Evolutionary conservation across 495 filamentous ascomycete genomes (phyloP).

Genomic region (Aspergillus leporis): DNA sequence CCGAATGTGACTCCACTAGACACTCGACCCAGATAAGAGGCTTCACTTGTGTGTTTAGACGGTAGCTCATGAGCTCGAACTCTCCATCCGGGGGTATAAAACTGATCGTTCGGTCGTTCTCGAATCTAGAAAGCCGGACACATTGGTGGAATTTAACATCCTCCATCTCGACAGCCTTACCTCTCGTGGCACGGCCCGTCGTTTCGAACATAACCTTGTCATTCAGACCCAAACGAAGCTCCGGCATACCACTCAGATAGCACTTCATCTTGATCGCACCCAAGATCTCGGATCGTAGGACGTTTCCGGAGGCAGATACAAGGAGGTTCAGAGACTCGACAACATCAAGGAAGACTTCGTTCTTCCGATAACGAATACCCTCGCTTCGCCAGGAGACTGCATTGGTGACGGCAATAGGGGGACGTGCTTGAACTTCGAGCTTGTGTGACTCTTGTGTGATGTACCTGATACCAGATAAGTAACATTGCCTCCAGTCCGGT

Average conservation of each 20-base stretch:
- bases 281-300: constrained; percentile 94
- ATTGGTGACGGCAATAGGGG: constrained; percentile 99
- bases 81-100: constrained; percentile 99
- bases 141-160: constrained; percentile 99
- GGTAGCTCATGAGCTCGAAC: constrained; percentile 99
- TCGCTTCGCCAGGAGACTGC: constrained; percentile 98
- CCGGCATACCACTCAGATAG: constrained; percentile 98
- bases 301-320: constrained; percentile 91
- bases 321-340: constrained; percentile 96
- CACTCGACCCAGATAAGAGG: constrained; percentile 99
- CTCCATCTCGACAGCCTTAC: constrained; percentile 99
- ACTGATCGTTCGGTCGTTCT: constrained; percentile 98
- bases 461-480: constrained; percentile 55
- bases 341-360: constrained; percentile 98
- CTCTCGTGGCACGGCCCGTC: constrained; percentile 89
- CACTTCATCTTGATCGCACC: constrained; percentile 99
- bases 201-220: constrained; percentile 99
- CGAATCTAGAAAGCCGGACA: constrained; percentile 91
- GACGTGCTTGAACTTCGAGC: constrained; percentile 95
- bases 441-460: constrained; percentile 99
- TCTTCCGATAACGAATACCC: constrained; percentile 98
- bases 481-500: constrained; percentile 1
- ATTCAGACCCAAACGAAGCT: constrained; percentile 91
- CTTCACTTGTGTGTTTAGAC: constrained; percentile 97
- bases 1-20: constrained; percentile 91